These are phyloP conservation scores for Gardenia jasminoides DNA, from an alignment of 257 asterid genomes.

Conservation along the genomic window DNA sequence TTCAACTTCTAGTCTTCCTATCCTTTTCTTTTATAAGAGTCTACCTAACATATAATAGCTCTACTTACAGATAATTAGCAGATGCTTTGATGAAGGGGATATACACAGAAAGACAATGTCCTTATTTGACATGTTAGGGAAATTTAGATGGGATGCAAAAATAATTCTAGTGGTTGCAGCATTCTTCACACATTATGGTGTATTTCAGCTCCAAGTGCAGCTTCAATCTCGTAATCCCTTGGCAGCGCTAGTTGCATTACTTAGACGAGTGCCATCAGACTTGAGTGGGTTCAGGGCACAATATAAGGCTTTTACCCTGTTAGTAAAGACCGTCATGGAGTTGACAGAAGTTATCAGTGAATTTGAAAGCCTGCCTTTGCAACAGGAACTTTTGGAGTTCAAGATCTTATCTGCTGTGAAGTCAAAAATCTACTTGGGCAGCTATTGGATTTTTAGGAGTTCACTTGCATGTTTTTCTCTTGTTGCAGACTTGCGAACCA, in stretches of 20 bases:
- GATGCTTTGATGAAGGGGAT: constrained; percentile 34
- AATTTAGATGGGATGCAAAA: constrained; percentile 67
- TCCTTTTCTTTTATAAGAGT: not conserved
- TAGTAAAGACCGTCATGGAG: constrained; percentile 52
- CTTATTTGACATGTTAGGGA: constrained; percentile 53
- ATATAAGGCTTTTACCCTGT: constrained; percentile 44
- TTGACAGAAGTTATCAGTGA: constrained; percentile 36
- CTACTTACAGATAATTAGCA: constrained; percentile 38
- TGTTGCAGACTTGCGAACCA: constrained; percentile 43
- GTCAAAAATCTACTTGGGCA: constrained; percentile 46
- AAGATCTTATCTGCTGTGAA: constrained; percentile 30
- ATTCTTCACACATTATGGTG: constrained; percentile 39
- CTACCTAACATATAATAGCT: constrained; percentile 15
- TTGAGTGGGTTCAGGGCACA: constrained; percentile 25
- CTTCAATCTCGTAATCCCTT: constrained; percentile 37
- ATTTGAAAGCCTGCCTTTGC: constrained; percentile 45
- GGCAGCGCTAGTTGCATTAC: constrained; percentile 43
- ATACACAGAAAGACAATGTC: constrained; percentile 47
- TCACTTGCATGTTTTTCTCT: constrained; percentile 49
- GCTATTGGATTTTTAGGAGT: constrained; percentile 72
- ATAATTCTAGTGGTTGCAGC: constrained; percentile 55
- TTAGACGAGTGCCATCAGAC: constrained; percentile 39
- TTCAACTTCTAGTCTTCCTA: not conserved
- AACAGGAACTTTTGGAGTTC: constrained; percentile 45
- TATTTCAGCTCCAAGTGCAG: constrained; percentile 51